Evolutionary conservation across 345 rosid species (phyloP), one percentile per base, ranked within the genome.

Genomic region (Arabidopsis arenosa): DNA sequence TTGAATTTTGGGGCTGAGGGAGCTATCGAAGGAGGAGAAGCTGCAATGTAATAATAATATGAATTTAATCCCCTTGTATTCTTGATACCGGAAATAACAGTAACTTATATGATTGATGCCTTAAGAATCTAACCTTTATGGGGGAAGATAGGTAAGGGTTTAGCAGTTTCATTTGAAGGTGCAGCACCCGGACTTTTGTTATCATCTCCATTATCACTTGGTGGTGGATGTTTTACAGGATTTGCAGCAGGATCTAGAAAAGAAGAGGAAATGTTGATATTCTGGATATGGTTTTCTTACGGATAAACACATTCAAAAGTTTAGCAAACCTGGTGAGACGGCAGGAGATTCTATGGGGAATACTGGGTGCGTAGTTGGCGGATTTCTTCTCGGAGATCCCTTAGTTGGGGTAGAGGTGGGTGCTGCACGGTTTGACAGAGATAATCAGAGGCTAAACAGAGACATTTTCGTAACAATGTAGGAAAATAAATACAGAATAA

Each of bases 121-220:
- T 58, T 3, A 17, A 48, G 48, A 43, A 51, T 17, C 28, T 14
- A 66, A 90, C 96, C 91, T 76, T 80, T 77, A 54, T 78, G 52
- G n/a, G 84, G 89, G 55, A 58, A 13, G 18, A 84, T 83, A 70
- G 88, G 82, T 21, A 75, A 81, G 37, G 84, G 83, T 78, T 75
- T 81, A 49, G 83, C 66, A 64, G 70, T 79, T 68, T 75, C 74
- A 72, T 76, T 63, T 17, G 83, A 71, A 3, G 96, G 95, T 70
- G 88, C 80, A 47, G 88, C 80, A 81, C 73, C 79, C 2, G 98
- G 98, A 73, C 63, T 80, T 72, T 76, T 78, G 59, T 43, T 76
- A 14, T 45, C 81, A 69, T 82, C 75, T 84, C 81, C 18, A 61
- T 72, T 68, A 28, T 67, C 48, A 66, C 81, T 83, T 9, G 85